Conservation (phyloP, 371 early-diverging fungal species). For the Nematocida minor region DNA sequence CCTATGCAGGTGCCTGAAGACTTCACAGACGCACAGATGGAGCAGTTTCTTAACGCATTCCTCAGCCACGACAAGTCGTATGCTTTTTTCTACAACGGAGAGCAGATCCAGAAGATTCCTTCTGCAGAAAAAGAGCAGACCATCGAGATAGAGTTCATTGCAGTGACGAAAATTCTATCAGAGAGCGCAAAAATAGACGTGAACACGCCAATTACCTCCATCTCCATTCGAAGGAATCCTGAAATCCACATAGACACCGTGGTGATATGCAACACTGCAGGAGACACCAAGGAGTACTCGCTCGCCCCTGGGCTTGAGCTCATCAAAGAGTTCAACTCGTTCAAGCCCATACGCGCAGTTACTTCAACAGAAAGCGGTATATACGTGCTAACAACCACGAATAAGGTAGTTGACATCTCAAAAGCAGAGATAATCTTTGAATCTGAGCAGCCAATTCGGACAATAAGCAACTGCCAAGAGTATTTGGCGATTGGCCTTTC, state of each 20-base stretch:
- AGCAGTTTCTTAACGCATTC: constrained; percentile 28
- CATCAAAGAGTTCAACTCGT: constrained; percentile 29
- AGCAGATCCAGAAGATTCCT: constrained; percentile 32
- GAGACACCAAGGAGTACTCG: constrained; percentile 41
- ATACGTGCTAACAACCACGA: constrained; percentile 39
- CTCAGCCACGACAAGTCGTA: constrained; percentile 37
- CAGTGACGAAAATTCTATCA: constrained; percentile 38
- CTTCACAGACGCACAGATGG: constrained; percentile 30
- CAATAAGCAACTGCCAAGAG: constrained; percentile 14
- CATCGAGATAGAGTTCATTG: constrained; percentile 33
- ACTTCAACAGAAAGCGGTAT: constrained; percentile 39
- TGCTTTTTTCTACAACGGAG: constrained; percentile 48
- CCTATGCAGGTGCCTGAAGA: constrained; percentile 35
- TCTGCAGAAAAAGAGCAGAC: constrained; percentile 1
- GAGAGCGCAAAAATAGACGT: constrained; percentile 34
- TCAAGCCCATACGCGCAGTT: constrained; percentile 46
- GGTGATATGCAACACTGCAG: constrained; percentile 18
- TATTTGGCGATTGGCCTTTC: constrained; percentile 34
- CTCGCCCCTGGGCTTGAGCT: constrained; percentile 1
- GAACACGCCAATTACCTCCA: constrained; percentile 7
- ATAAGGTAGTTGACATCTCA: constrained; percentile 40
- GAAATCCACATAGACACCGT: constrained; percentile 34
- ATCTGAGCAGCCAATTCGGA: constrained; percentile 18
- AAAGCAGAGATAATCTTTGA: constrained; percentile 26
- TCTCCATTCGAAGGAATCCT: constrained; percentile 47